phyloP scores from a whole-genome alignment of 2,329 filamentous ascomycete genomes.

The Sporothrix brunneoviolacea region DNA sequence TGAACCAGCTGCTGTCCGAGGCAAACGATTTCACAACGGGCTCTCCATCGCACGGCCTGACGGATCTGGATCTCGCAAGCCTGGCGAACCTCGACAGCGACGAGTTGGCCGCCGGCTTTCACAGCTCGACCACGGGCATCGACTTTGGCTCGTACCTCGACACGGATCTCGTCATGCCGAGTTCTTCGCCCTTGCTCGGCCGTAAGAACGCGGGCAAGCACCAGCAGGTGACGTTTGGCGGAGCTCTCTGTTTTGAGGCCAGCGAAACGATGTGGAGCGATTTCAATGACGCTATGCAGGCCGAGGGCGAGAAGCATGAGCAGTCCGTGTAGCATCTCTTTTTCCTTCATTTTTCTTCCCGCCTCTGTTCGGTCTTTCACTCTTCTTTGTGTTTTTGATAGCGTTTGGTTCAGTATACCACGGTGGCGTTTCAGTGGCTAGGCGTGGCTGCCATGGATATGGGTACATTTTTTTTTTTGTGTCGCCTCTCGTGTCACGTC shows the following conservation, averaged over 20 bases:
- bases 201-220: constrained; percentile 14
- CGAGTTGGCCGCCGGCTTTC: constrained; percentile 23
- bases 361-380: no score
- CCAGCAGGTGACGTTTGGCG: constrained; percentile 21
- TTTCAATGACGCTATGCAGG: constrained; percentile 14
- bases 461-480: neutral
- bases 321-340: neutral
- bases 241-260: constrained; percentile 17
- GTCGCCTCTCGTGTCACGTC: no score
- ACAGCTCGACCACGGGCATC: constrained; percentile 23
- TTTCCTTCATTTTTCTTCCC: neutral
- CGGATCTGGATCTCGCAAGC: constrained; percentile 37
- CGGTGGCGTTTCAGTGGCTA: no score
- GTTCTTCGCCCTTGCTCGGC: constrained; percentile 38
- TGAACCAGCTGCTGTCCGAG: constrained; percentile 59
- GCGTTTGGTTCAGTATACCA: no score
- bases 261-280: constrained; percentile 21
- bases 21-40: constrained; percentile 38
- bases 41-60: constrained; percentile 31
- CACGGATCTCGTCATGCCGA: constrained; percentile 41
- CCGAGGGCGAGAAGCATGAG: neutral
- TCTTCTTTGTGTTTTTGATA: no score
- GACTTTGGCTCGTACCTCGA: constrained; percentile 45
- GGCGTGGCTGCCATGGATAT: no score
- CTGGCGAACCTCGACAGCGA: constrained; percentile 34